A percentile compares a stretch with the other conserved stretches of the same genome.
Evolutionary conservation across 1,284 basidiomycete species (phyloP).

Genomic region (Cutaneotrichosporon cavernicola): DNA sequence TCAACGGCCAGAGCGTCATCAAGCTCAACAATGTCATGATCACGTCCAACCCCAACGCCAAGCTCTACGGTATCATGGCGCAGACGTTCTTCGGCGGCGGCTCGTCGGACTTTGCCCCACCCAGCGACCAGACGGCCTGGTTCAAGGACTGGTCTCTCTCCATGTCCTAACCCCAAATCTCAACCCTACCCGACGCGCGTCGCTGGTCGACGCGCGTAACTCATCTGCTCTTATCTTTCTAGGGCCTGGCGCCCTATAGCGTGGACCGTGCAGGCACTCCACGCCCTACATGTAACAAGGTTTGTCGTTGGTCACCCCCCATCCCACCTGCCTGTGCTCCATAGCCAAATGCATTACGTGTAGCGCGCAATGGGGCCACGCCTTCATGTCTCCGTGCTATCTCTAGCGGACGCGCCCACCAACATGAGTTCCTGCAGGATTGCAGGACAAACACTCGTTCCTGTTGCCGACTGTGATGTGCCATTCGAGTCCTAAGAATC

Average conservation of each 20-base stretch:
- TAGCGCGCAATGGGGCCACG: not conserved
- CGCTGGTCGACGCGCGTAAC: not conserved
- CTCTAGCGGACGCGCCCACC: not conserved
- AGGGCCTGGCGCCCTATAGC: not conserved
- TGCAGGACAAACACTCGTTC: not conserved
- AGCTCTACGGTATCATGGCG: slow-evolving; percentile 63
- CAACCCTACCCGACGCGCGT: not conserved
- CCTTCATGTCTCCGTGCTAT: not conserved
- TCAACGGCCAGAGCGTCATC: slow-evolving; percentile 62
- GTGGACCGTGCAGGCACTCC: slow-evolving; percentile 1
- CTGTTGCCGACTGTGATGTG: not conserved
- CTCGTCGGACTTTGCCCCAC: slow-evolving; percentile 58
- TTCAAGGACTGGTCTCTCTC: slow-evolving; percentile 67
- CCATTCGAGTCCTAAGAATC: not conserved
- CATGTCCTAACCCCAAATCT: slow-evolving; percentile 52
- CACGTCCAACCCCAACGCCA: slow-evolving; percentile 52
- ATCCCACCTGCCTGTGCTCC: not conserved
- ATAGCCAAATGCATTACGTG: not conserved
- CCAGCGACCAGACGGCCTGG: slow-evolving; percentile 60
- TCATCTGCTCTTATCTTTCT: not conserved
- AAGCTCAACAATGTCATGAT: slow-evolving; percentile 55
- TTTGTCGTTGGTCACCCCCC: not conserved
- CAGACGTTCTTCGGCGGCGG: slow-evolving; percentile 65
- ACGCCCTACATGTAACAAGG: slow-evolving; percentile 1
- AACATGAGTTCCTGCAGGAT: not conserved